These are phyloP conservation scores for Plasmodium chabaudi DNA, from an alignment of 169 alveolate species.

Conservation along the genomic window DNA sequence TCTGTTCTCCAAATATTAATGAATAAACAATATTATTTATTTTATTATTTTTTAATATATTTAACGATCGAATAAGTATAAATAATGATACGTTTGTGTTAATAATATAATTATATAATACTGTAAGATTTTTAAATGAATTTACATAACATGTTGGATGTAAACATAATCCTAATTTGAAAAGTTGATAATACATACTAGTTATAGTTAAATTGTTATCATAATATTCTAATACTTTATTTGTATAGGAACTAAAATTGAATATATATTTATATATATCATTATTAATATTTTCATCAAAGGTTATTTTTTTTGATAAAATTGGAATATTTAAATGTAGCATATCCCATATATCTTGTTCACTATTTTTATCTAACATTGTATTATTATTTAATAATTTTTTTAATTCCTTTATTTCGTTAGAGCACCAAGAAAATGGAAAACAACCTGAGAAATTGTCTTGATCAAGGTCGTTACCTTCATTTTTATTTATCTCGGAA, in stretches of 20 bases:
- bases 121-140: slow-evolving; percentile 51
- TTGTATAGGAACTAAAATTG: slow-evolving; percentile 36
- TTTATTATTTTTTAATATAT: slow-evolving; percentile 45
- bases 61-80: slow-evolving; percentile 44
- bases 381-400: slow-evolving; percentile 2
- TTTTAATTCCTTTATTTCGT: slow-evolving; percentile 18
- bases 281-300: slow-evolving; percentile 49
- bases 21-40: slow-evolving; percentile 44
- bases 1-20: slow-evolving; percentile 54
- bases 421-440: neutral
- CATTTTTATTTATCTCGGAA: neutral
- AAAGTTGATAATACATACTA: slow-evolving; percentile 25
- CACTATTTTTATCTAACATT: slow-evolving; percentile 4
- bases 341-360: slow-evolving; percentile 7
- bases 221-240: slow-evolving; percentile 14
- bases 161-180: slow-evolving; percentile 19
- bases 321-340: slow-evolving; percentile 48
- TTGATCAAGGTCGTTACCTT: neutral
- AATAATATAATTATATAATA: slow-evolving; percentile 40
- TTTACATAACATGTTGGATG: slow-evolving; percentile 73
- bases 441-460: neutral
- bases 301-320: slow-evolving; percentile 47
- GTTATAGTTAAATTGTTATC: slow-evolving; percentile 6
- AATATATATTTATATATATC: slow-evolving; percentile 55
- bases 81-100: slow-evolving; percentile 46